Base-by-base conservation (phyloP, 805 yeast species). In the Scheffersomyces amazonensis region DNA sequence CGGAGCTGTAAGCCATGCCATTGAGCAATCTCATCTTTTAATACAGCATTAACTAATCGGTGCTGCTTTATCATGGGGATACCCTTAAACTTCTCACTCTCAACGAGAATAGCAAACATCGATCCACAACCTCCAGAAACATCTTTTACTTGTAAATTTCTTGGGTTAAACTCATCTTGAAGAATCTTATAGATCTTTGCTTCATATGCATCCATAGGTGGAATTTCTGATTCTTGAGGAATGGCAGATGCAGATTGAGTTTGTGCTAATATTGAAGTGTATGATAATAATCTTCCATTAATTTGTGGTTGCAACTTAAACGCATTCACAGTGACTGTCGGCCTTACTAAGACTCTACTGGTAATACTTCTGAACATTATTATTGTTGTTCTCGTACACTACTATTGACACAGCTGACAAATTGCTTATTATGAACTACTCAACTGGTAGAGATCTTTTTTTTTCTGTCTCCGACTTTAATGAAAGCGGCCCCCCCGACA, bases 51-150 rank as follows among this genome's bases (percentile, higher is more conserved):
- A 12, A 93, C 98, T 48, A 91, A 60, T 43, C 96, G 75, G 54
- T 93, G 99, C 60, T 93, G 99, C 56, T 89, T 90, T 47, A 93
- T 73, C 81, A 87, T 87, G 1, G 87, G 69, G 31, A 87, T 55
- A 0, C 96, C 96, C 49, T 84, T 79, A 64, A 93, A 93, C 52
- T 78, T 67, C 2, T 69, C 71, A 37, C 93, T 81, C 32, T 81
- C 84, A 13, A 93, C 76, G 41, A 73, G 66, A 35, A 93, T 91
- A 34, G 96, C 88, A 64, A 88, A 93, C 99, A 93, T 93, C 5
- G 97, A 89, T 1, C 99, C 99, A 64, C 99, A 93, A 1, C 99
- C 99, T 15, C 71, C 98, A 19, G 93, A 82, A 7, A 91, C 80
- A 56, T 91, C 98, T 46, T 73, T 69, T 5, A 91, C 97, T 19